Percentiles rank a stretch among this genome's conserved stretches.
Conservation (phyloP, 108 stramenopile genomes). For the Nitzschia sp. region DNA sequence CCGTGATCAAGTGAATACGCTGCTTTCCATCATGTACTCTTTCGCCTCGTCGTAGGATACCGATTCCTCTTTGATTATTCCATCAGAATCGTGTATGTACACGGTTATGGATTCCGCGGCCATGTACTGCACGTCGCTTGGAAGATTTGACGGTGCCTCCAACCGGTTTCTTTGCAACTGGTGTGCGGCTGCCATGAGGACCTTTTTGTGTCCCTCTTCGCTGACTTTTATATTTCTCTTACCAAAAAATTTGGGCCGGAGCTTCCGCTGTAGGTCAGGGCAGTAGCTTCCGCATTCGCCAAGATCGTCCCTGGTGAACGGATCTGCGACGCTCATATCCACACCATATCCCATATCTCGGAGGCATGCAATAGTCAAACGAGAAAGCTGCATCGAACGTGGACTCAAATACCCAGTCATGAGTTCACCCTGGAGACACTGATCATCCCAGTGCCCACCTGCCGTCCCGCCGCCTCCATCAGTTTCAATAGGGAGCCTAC, state of each 20-base stretch:
- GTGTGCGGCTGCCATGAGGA: constrained; percentile 1
- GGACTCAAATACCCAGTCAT: constrained; percentile 35
- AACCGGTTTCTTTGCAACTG: background rate
- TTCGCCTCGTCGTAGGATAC: constrained; percentile 1
- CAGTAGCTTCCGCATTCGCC: constrained; percentile 5
- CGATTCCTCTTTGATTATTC: constrained; percentile 2
- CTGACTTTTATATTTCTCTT: constrained; percentile 4
- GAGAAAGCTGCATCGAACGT: constrained; percentile 14
- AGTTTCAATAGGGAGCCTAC: constrained; percentile 23
- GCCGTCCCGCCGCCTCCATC: constrained; percentile 24
- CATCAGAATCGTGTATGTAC: constrained; percentile 3
- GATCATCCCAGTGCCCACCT: constrained; percentile 42
- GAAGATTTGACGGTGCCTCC: background rate
- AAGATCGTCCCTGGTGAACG: constrained; percentile 1
- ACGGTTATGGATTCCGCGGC: background rate
- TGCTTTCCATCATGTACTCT: background rate
- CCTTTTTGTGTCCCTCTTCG: background rate
- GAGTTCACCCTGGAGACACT: constrained; percentile 28
- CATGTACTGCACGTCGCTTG: background rate
- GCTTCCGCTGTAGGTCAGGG: background rate
- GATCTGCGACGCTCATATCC: constrained; percentile 24
- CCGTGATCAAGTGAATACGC: too few relatives aligned
- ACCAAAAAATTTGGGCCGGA: background rate
- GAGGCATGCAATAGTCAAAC: constrained; percentile 31
- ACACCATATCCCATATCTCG: constrained; percentile 38